Evolutionary conservation across 108 stramenopile genomes (phyloP).

Genomic region (Cyclostephanos invisitatus): DNA sequence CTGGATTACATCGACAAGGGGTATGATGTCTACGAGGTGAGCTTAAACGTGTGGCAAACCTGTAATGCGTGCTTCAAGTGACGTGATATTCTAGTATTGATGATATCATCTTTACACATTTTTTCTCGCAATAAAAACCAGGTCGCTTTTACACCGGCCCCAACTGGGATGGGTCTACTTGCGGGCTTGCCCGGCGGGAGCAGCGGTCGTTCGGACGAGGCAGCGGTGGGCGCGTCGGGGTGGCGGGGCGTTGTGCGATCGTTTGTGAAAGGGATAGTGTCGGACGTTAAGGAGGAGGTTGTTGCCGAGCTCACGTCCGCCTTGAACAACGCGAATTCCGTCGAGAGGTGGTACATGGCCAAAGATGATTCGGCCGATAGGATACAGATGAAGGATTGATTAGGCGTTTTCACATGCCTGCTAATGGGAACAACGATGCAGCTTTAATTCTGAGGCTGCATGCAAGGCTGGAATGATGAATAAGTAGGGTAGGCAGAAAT

Average conservation of each 20-base stretch:
- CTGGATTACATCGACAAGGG: conserved; percentile 74
- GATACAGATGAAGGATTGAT: conserved; percentile 6
- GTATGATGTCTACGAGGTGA: conserved; percentile 75
- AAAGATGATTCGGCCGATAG: conserved; percentile 38
- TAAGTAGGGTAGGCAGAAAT: too few relatives aligned
- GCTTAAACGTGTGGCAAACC: not conserved
- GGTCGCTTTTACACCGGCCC: conserved; percentile 29
- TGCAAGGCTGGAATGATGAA: too few relatives aligned
- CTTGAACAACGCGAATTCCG: conserved; percentile 14
- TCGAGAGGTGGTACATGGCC: conserved; percentile 60
- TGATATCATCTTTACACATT: conserved; percentile 9
- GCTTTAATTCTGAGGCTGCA: too few relatives aligned
- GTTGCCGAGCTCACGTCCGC: conserved; percentile 37
- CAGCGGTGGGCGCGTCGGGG: conserved; percentile 15
- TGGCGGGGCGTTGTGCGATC: conserved; percentile 45
- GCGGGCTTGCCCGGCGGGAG: conserved; percentile 25
- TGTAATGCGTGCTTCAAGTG: too few relatives aligned
- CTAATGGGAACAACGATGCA: too few relatives aligned
- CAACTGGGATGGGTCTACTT: conserved; percentile 16
- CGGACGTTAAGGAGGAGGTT: conserved; percentile 53
- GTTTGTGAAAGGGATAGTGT: conserved; percentile 51
- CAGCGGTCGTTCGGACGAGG: not conserved
- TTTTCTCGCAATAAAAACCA: not conserved
- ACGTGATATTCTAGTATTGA: conserved; percentile 26
- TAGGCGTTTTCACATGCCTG: not conserved